These are phyloP conservation scores for Golubevia pallescens DNA, from an alignment of 1,284 basidiomycete species.

Conservation along the genomic window DNA sequence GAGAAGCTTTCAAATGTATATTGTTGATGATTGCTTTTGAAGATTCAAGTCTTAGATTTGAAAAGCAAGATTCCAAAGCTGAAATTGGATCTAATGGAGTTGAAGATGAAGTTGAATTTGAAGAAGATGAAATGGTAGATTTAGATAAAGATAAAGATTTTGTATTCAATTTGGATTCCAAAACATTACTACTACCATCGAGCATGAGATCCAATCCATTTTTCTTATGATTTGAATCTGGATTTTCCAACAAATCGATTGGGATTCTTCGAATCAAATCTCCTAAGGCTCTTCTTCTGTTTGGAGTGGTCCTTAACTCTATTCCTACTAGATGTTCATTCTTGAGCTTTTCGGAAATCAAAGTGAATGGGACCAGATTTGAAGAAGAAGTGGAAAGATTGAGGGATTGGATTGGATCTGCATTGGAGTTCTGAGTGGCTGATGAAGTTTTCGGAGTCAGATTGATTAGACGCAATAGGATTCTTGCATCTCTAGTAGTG, in stretches of 20 bases:
- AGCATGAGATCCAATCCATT: not conserved
- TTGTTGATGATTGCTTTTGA: not conserved
- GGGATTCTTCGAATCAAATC: too few species aligned
- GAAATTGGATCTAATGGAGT: not conserved
- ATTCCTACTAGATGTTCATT: too few species aligned
- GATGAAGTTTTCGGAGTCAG: not conserved
- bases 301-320: too few species aligned
- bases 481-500: conserved; percentile 27
- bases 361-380: too few species aligned
- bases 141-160: too few species aligned
- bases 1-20: not conserved
- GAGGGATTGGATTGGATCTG: not conserved
- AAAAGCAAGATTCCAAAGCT: not conserved
- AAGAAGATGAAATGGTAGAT: too few species aligned
- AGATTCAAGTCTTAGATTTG: not conserved
- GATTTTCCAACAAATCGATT: not conserved
- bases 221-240: not conserved
- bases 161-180: too few species aligned
- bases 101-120: too few species aligned
- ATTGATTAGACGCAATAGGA: conserved; percentile 28
- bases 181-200: too few species aligned
- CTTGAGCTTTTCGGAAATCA: too few species aligned
- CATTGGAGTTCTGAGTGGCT: not conserved
- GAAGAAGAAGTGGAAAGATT: not conserved
- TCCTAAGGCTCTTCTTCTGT: too few species aligned